Evolutionary conservation across 2,329 filamentous ascomycete genomes (phyloP).

Genomic region (Penicillium sp.): DNA sequence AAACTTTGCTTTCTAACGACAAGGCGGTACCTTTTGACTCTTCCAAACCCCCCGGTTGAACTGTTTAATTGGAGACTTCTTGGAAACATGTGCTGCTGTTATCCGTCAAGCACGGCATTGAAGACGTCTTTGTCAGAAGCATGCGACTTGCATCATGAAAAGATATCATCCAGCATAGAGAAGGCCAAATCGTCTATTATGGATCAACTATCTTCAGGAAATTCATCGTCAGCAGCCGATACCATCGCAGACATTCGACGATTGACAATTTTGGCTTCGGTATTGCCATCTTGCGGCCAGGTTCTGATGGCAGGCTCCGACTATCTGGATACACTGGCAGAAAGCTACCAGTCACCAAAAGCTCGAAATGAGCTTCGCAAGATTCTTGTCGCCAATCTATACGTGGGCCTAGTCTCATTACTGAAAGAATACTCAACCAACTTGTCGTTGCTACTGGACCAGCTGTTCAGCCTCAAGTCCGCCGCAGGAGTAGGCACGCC

Average conservation of each 20-base stretch:
- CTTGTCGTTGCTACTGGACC: constrained; percentile 74
- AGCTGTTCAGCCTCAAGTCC: constrained; percentile 76
- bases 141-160: constrained; percentile 40
- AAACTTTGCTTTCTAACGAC: constrained; percentile 65
- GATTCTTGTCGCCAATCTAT: constrained; percentile 69
- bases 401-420: constrained; percentile 71
- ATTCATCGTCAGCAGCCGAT: constrained; percentile 12
- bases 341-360: constrained; percentile 53
- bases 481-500: constrained; percentile 63
- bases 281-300: constrained; percentile 47
- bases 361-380: constrained; percentile 60
- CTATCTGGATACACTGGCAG: constrained; percentile 72
- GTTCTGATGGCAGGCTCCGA: constrained; percentile 82
- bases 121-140: constrained; percentile 53
- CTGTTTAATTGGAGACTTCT: constrained; percentile 68
- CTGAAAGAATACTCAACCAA: constrained; percentile 67
- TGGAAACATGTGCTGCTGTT: constrained; percentile 65
- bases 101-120: constrained; percentile 62
- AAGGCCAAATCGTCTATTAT: constrained; percentile 36
- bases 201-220: constrained; percentile 26
- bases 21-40: constrained; percentile 55
- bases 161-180: constrained; percentile 38
- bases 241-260: constrained; percentile 32
- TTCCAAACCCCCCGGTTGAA: constrained; percentile 45
- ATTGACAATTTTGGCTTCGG: constrained; percentile 42